Conservation (phyloP, 495 filamentous ascomycete genomes). For the Podospora pseudopauciseta region DNA sequence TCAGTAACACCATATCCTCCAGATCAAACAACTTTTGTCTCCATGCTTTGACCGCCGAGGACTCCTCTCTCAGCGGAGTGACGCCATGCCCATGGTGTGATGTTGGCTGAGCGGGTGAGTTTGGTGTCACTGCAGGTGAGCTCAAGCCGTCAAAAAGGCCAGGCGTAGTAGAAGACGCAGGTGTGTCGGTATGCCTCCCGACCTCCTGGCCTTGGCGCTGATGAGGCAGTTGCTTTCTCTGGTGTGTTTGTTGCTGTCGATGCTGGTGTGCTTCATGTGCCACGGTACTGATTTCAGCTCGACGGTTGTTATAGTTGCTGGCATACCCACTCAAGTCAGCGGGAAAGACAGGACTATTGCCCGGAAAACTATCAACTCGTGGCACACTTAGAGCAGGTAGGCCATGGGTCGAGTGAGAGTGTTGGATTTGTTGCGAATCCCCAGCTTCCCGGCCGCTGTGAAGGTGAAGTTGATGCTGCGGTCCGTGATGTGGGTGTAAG, state of each 20-base stretch:
- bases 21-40: constrained; percentile 73
- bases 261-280: constrained; percentile 6
- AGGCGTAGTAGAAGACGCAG: not conserved
- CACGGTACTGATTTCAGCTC: not conserved
- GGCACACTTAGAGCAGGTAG: not conserved
- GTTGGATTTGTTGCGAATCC: not conserved
- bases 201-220: constrained; percentile 25
- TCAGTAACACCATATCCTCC: constrained; percentile 68
- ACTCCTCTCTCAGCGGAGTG: not conserved
- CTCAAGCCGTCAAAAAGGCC: not conserved
- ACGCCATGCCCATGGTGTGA: not conserved
- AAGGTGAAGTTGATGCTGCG: constrained; percentile 2
- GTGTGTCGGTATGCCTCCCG: not conserved
- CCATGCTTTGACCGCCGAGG: constrained; percentile 49
- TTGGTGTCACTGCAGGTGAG: not conserved
- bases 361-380: not conserved
- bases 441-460: not conserved
- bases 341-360: not conserved
- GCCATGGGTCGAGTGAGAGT: not conserved
- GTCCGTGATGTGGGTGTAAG: not conserved
- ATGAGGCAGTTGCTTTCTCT: constrained; percentile 32
- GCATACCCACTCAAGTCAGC: not conserved
- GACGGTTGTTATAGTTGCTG: not conserved
- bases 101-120: not conserved
- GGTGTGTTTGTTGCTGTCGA: constrained; percentile 15